These are phyloP conservation scores for Dictyophora rubrovolvata DNA, from an alignment of 768 basidiomycete genomes.

Conservation along the genomic window DNA sequence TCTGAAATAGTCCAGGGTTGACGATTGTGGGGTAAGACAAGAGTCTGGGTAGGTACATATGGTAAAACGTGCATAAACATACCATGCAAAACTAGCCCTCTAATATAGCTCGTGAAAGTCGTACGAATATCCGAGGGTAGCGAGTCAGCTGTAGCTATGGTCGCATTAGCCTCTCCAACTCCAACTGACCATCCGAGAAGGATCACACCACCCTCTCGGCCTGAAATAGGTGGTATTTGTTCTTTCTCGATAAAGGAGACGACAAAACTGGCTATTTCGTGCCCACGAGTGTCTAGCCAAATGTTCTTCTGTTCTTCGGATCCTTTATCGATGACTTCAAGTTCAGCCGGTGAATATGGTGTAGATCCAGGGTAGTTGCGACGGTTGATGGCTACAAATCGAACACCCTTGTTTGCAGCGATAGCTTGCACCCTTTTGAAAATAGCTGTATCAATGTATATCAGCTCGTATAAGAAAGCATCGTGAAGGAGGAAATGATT, in stretches of 20 bases:
- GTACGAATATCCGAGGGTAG: not conserved
- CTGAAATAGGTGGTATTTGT: slow-evolving; percentile 18
- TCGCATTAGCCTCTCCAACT: slow-evolving; percentile 17
- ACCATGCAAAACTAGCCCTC: not conserved
- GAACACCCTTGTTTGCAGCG: slow-evolving; percentile 11
- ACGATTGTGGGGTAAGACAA: no score
- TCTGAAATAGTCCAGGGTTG: no score
- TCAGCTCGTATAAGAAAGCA: not conserved
- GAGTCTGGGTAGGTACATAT: no score
- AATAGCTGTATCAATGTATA: not conserved
- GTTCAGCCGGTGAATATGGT: slow-evolving; percentile 23
- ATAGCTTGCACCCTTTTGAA: not conserved
- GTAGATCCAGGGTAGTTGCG: slow-evolving; percentile 28
- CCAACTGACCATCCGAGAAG: slow-evolving; percentile 33
- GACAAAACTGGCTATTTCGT: slow-evolving; percentile 23
- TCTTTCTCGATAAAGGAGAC: slow-evolving; percentile 20
- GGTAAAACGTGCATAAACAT: not conserved
- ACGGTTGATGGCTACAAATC: slow-evolving; percentile 22
- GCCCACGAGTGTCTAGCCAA: slow-evolving; percentile 21
- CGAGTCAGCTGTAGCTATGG: not conserved
- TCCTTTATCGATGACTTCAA: slow-evolving; percentile 22
- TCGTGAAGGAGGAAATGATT: no score
- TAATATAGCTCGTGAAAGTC: not conserved
- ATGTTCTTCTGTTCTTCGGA: slow-evolving; percentile 4
- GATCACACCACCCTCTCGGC: slow-evolving; percentile 24